Evolutionary conservation across 371 early-diverging fungal genomes (phyloP).

Genomic region (Mortierella sp.): DNA sequence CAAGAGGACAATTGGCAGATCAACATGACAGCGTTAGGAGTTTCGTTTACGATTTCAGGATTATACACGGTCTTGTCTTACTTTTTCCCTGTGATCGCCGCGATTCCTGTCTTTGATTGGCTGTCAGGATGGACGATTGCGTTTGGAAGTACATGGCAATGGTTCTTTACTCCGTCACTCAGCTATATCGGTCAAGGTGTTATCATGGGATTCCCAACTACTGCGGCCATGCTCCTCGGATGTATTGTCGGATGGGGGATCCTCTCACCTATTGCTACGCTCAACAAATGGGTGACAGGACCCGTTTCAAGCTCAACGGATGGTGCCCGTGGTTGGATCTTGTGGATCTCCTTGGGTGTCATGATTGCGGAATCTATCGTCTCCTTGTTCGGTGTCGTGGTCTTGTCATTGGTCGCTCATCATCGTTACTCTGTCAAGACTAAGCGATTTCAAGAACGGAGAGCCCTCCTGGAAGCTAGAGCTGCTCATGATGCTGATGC

Average conservation of each 20-base stretch:
- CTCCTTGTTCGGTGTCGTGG: slow-evolving; percentile 70
- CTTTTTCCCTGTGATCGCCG: slow-evolving; percentile 70
- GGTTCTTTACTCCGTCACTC: slow-evolving; percentile 83
- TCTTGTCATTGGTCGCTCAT: slow-evolving; percentile 52
- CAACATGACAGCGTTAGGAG: slow-evolving; percentile 67
- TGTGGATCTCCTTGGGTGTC: slow-evolving; percentile 85
- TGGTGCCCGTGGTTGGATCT: slow-evolving; percentile 86
- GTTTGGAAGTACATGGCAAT: slow-evolving; percentile 68
- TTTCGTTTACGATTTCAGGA: slow-evolving; percentile 72
- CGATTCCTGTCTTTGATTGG: slow-evolving; percentile 79
- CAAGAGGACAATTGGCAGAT: slow-evolving; percentile 71
- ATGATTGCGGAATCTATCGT: slow-evolving; percentile 86
- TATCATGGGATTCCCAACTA: slow-evolving; percentile 88
- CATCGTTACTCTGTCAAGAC: slow-evolving; percentile 15
- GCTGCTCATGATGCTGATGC: slow-evolving; percentile 8
- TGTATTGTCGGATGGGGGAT: slow-evolving; percentile 87
- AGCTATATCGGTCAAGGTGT: slow-evolving; percentile 88
- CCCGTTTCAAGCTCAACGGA: slow-evolving; percentile 78
- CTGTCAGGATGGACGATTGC: slow-evolving; percentile 49
- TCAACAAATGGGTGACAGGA: slow-evolving; percentile 83
- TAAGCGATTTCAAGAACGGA: slow-evolving; percentile 25
- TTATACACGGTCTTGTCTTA: slow-evolving; percentile 75
- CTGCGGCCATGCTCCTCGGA: slow-evolving; percentile 79
- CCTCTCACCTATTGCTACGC: slow-evolving; percentile 77
- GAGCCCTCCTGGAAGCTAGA: slow-evolving; percentile 16